Percentiles rank a stretch among this genome's conserved stretches.
phyloP scores from a whole-genome alignment of 2,329 filamentous ascomycete genomes.

The Talaromyces piceae region DNA sequence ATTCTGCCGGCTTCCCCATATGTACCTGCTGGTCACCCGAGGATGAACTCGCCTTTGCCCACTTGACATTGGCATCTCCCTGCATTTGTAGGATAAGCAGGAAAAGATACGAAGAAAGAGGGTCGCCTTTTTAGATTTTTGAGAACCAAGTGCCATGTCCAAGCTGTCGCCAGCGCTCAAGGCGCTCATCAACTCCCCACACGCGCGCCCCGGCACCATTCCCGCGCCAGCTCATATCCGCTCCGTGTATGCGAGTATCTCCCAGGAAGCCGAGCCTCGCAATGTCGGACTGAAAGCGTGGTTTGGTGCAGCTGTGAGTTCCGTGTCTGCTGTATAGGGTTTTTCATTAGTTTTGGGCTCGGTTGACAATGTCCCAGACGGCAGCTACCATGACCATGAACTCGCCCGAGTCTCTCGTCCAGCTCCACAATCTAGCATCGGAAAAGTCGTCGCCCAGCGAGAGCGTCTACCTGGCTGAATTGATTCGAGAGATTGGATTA shows the following conservation, averaged over 20 bases:
- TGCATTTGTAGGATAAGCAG: neutral
- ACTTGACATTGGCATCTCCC: neutral
- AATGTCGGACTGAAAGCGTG: constrained; percentile 38
- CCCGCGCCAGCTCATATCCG: constrained; percentile 57
- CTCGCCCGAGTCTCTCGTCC: constrained; percentile 65
- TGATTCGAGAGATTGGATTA: constrained; percentile 39
- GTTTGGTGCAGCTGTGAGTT: constrained; percentile 57
- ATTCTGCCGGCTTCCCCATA: neutral
- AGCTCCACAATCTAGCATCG: constrained; percentile 48
- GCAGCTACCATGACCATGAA: constrained; percentile 82
- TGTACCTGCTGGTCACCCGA: neutral
- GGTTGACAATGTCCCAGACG: constrained; percentile 44
- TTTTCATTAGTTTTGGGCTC: neutral
- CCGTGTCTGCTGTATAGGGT: constrained; percentile 51
- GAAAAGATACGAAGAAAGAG: neutral
- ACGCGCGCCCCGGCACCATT: constrained; percentile 58
- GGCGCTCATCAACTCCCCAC: constrained; percentile 63
- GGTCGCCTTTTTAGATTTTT: neutral
- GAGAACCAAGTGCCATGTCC: constrained; percentile 51
- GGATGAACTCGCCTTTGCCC: neutral
- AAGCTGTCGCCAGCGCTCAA: constrained; percentile 67
- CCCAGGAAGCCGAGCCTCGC: constrained; percentile 53
- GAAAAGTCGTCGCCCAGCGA: constrained; percentile 19
- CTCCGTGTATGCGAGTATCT: constrained; percentile 58
- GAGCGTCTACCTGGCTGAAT: constrained; percentile 27